Percentiles rank a stretch among this genome's conserved stretches.
phyloP scores from a whole-genome alignment of 805 yeast species.

The Metschnikowia koreensis region DNA sequence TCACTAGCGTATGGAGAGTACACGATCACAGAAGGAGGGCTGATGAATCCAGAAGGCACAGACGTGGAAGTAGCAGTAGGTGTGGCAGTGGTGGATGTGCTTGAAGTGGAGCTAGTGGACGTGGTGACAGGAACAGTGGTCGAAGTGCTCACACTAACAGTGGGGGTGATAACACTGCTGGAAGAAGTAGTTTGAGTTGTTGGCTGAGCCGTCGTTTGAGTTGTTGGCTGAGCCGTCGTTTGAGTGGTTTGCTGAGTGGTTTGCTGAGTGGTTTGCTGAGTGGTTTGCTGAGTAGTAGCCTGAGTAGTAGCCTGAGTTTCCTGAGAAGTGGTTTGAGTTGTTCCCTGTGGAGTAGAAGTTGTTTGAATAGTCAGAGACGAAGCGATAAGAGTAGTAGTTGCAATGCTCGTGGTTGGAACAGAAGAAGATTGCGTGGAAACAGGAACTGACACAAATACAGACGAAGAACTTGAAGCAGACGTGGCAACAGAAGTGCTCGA shows the following conservation, averaged over 20 bases:
- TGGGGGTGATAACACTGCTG: constrained; percentile 28
- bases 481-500: background rate
- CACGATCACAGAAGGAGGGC: constrained; percentile 59
- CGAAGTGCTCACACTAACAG: constrained; percentile 17
- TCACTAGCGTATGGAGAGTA: constrained; percentile 77
- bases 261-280: constrained; percentile 15
- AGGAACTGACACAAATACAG: background rate
- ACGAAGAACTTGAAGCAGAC: background rate
- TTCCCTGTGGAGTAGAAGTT: no score
- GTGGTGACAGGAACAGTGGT: constrained; percentile 21
- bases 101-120: constrained; percentile 6
- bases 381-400: no score
- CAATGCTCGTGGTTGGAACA: background rate
- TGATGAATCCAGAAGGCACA: constrained; percentile 19
- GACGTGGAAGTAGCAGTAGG: constrained; percentile 13
- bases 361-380: background rate
- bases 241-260: constrained; percentile 1
- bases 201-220: constrained; percentile 18
- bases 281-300: background rate
- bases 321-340: background rate
- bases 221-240: background rate
- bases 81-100: constrained; percentile 1
- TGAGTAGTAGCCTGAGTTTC: background rate
- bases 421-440: background rate
- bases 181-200: constrained; percentile 35